Base-by-base conservation (phyloP, 2,329 filamentous ascomycete species). In the Aspergillus ochraceoroseus region DNA sequence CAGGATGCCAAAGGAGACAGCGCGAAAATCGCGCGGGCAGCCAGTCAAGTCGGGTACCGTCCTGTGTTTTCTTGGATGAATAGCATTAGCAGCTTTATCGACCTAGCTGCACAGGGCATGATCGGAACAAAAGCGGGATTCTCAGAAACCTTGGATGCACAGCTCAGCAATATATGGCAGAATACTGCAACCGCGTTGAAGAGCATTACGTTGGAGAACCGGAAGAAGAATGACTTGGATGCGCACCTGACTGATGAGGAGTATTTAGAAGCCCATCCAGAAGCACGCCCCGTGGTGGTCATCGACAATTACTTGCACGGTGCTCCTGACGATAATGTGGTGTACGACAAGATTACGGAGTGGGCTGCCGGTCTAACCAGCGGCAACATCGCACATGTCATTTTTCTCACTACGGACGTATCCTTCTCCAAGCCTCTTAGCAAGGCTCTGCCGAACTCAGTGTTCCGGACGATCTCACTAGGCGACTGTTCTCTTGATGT, bases 31-130 rank as follows among this genome's bases (percentile, higher is more conserved):
- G 79, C 79, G 45, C 81, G 83, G 27, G 81, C 92, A 4, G 92
- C 90, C 1, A 69, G 73, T 1, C 80, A 89, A 49, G 89, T 96
- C 33, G 90, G 92, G 6, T 96, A 95, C 60, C 76, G 85, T 6
- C 92, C 92, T 0, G 80, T 98, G 0, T 98, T 98, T 62, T 94
- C 87, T 0, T 96, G 89, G 86, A 85, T 94, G 67, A 95, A 96
- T 64, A 95, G 82, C 57, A 79, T 96, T 51, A 94, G 86, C 65
- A 94, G 88, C 61, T 79, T 95, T 67, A 74, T 95, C 49, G 92
- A 96, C 54, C 76, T 96, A 25, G 92, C 90, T 14, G 87, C 92
- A 1, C 90, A 95, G 62, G 86, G 89, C 53, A 92, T 92, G 8
- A 94, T 90, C 13, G 90, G 90, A 8, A 85, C 94, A 43, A 95